phyloP scores from a whole-genome alignment of 768 basidiomycete species.

The Russula dissimulans region DNA sequence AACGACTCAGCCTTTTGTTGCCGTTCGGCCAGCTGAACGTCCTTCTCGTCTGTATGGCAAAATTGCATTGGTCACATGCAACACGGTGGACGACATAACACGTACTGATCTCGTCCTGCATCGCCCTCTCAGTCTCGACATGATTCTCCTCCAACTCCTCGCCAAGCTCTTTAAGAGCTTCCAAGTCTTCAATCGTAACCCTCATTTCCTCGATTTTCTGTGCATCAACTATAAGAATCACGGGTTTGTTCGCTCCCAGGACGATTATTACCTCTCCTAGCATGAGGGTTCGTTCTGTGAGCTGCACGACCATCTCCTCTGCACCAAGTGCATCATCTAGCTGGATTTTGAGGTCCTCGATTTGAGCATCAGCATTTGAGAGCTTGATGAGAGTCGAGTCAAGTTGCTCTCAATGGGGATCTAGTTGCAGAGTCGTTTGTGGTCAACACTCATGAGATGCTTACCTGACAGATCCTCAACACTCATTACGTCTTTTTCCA shows the following conservation, averaged over 20 bases:
- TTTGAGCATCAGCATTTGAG: constrained; percentile 80
- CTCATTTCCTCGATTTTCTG: constrained; percentile 98
- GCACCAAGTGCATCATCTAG: constrained; percentile 92
- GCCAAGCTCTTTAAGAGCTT: constrained; percentile 89
- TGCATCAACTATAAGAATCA: neutral
- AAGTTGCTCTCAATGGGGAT: constrained; percentile 49
- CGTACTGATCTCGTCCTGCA: constrained; percentile 85
- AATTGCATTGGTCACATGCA: neutral
- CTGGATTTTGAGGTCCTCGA: constrained; percentile 89
- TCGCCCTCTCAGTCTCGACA: constrained; percentile 80
- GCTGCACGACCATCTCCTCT: constrained; percentile 91
- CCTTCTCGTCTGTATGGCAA: constrained; percentile 48
- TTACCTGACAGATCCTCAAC: constrained; percentile 76
- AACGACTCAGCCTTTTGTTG: constrained; percentile 52
- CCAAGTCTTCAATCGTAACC: constrained; percentile 91
- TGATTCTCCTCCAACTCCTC: constrained; percentile 98
- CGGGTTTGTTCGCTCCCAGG: neutral
- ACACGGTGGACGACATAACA: neutral
- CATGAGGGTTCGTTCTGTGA: constrained; percentile 89
- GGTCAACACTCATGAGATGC: neutral
- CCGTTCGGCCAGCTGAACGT: constrained; percentile 60
- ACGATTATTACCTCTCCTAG: constrained; percentile 64
- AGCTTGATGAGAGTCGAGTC: constrained; percentile 74
- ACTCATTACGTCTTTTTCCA: constrained; percentile 79
- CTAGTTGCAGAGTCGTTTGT: constrained; percentile 7